phyloP scores from a whole-genome alignment of 768 basidiomycete genomes.

The Agaricus blazei region DNA sequence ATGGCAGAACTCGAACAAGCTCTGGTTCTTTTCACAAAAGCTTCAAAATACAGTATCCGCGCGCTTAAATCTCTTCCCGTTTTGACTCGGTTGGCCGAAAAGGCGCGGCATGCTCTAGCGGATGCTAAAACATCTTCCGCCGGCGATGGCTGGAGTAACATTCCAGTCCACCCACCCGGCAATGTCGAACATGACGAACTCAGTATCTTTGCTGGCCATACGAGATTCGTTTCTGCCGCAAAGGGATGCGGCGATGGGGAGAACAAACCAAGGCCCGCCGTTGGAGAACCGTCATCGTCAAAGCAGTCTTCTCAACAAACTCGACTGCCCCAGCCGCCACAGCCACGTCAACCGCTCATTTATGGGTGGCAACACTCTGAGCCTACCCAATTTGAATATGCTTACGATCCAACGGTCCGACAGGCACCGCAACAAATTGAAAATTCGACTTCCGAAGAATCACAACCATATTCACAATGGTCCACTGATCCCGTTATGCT shows the following conservation, averaged over 20 bases:
- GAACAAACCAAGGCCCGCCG: background rate
- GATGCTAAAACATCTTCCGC: slow-evolving; percentile 33
- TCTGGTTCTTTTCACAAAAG: slow-evolving; percentile 59
- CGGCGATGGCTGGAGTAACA: slow-evolving; percentile 39
- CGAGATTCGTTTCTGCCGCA: slow-evolving; percentile 51
- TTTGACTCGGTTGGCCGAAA: slow-evolving; percentile 55
- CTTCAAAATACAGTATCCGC: slow-evolving; percentile 51
- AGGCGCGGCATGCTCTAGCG: slow-evolving; percentile 55
- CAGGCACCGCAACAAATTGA: background rate
- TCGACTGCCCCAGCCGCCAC: slow-evolving; percentile 5
- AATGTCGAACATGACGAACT: slow-evolving; percentile 63
- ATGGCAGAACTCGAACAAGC: slow-evolving; percentile 68
- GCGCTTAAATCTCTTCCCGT: slow-evolving; percentile 68
- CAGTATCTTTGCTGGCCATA: slow-evolving; percentile 64
- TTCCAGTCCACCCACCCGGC: no score
- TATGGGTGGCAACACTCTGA: slow-evolving; percentile 11
- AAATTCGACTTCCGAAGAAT: background rate
- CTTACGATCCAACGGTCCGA: slow-evolving; percentile 1
- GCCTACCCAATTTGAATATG: slow-evolving; percentile 12
- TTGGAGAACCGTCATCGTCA: background rate
- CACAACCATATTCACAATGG: background rate
- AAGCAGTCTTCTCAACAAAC: slow-evolving; percentile 12
- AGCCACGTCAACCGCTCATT: background rate
- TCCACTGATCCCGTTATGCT: slow-evolving; percentile 7
- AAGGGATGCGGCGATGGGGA: slow-evolving; percentile 15